Evolutionary conservation across 345 rosid species (phyloP).

Genomic region (Syzygium oleosum): DNA sequence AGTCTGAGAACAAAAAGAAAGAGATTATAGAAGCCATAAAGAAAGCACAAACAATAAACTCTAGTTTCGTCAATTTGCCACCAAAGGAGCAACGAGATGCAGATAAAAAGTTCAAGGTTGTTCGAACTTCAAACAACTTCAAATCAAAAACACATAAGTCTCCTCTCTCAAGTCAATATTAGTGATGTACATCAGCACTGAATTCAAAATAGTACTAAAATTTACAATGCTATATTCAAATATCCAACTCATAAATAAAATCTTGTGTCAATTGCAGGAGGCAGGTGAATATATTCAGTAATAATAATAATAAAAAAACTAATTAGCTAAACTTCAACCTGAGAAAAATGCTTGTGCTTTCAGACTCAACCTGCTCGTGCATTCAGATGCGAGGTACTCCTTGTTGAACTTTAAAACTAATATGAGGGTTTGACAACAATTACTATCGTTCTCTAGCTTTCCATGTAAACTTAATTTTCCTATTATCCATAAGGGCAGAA

Average conservation of each 20-base stretch:
- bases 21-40: not conserved
- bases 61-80: not conserved
- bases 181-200: not conserved
- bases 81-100: not conserved
- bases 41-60: not conserved
- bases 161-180: not conserved
- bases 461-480: not conserved
- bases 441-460: not conserved
- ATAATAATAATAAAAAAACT: not conserved
- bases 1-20: slow-evolving; percentile 37
- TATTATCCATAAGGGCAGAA: not conserved
- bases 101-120: not conserved
- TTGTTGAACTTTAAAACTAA: not conserved
- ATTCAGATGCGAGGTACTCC: not conserved
- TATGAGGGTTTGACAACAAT: not conserved
- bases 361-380: not conserved
- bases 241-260: not conserved
- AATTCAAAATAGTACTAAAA: not conserved
- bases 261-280: not conserved
- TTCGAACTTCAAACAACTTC: not conserved
- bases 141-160: not conserved
- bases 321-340: not conserved
- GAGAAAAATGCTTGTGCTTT: not conserved
- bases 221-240: not conserved
- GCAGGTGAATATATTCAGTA: not conserved